Evolutionary conservation across 2,329 filamentous ascomycete species (phyloP), one percentile per base, ranked within the genome.

Genomic region (Cladosporium halotolerans): DNA sequence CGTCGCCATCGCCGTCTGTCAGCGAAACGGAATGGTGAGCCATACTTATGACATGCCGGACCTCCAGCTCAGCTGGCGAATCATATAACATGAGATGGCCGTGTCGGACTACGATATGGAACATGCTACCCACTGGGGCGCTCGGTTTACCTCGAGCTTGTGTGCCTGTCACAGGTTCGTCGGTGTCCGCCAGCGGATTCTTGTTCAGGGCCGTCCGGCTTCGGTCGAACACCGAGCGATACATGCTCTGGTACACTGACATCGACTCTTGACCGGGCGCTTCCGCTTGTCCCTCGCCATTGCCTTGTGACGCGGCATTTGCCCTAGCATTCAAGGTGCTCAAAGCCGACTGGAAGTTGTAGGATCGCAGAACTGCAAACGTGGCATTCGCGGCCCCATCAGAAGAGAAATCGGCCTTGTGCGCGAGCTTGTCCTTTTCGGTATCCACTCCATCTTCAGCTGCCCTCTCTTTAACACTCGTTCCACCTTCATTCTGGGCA

Each of bases 171-270:
- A 42, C 23, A 19, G 42, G 9, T 14, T 55, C 54, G 16, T 54
- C 38, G 55, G 58, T 44, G 50, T 54, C 23, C 57, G 60, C 33
- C 32, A 66, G 53, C n/a, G 60, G 58, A 34, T 48, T 55, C 8
- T 57, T 59, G 43, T 57, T 57, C 18, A 50, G 50, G 13, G 71
- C 73, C 34, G 69, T 70, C 59, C 78, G 81, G 11, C 72, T 91
- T 64, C 92, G 82, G 63, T 96, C 90, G 68, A 99, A 97, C 57
- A 99, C 86, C 69, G 88, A 96, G 67, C 90, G 79, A 72, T 99
- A 99, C 89, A 99, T 96, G 69, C 87, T 87, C 78, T 97, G 93
- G 71, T 97, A 97, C 36, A 99, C 92, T 68, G 92, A 96, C 53
- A 54, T 50, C 9, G 45, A 49, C 40, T 54, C 52, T 19, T 88